phyloP scores from a whole-genome alignment of 2,329 filamentous ascomycete genomes.

The Beauveria varroae region DNA sequence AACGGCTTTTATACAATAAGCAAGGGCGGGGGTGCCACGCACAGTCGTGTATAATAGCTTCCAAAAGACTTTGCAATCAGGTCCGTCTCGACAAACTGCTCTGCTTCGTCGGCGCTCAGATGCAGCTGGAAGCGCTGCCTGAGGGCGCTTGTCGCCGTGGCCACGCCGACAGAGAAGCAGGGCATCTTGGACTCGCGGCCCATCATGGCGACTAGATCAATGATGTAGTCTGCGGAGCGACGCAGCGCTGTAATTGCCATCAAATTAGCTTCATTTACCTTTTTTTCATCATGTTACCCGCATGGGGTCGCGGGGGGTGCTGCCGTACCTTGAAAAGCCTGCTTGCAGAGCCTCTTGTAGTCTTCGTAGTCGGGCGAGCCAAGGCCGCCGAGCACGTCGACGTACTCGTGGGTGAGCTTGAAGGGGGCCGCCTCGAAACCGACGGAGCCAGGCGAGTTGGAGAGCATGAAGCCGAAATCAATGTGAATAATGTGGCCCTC shows the following conservation, averaged over 20 bases:
- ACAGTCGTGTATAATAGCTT: conserved; percentile 83
- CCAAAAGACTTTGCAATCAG: conserved; percentile 73
- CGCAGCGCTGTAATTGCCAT: conserved; percentile 49
- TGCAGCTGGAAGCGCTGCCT: conserved; percentile 74
- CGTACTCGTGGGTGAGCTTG: conserved; percentile 79
- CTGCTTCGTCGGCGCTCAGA: conserved; percentile 73
- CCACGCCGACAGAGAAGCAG: conserved; percentile 69
- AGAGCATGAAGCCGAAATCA: conserved; percentile 86
- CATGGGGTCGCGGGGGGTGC: too few relatives aligned
- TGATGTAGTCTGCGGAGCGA: conserved; percentile 70
- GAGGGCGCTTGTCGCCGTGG: conserved; percentile 60
- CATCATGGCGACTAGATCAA: conserved; percentile 80
- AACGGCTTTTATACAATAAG: too few relatives aligned
- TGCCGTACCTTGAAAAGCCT: conserved; percentile 64
- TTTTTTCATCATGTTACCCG: not conserved
- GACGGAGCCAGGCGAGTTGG: conserved; percentile 76
- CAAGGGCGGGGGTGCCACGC: conserved; percentile 26
- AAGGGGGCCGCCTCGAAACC: conserved; percentile 83
- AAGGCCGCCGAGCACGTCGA: conserved; percentile 72
- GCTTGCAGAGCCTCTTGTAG: conserved; percentile 74
- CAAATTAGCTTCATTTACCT: not conserved
- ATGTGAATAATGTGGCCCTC: conserved; percentile 84
- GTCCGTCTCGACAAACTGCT: conserved; percentile 73
- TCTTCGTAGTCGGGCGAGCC: conserved; percentile 63
- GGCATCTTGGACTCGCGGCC: conserved; percentile 77